Percentiles rank a stretch among this genome's conserved stretches.
phyloP scores from a whole-genome alignment of 2,329 filamentous ascomycete genomes.

The Rutstroemia sp. region DNA sequence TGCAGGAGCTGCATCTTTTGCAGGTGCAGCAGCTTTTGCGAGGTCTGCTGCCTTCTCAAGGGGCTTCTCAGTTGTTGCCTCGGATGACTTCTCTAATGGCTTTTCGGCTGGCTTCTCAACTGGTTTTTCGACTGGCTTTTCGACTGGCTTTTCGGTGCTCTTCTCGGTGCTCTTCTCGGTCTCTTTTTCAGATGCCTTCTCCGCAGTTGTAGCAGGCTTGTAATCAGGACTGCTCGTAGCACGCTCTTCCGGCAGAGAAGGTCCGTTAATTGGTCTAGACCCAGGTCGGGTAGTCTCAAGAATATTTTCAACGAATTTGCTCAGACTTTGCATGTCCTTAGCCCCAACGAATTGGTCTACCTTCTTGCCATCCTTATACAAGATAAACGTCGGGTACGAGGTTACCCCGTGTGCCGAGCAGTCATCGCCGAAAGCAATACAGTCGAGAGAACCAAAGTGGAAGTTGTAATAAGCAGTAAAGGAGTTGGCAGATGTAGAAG shows the following conservation, averaged over 20 bases:
- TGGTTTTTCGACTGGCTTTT: neutral
- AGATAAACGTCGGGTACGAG: slow-evolving; percentile 67
- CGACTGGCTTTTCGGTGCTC: neutral
- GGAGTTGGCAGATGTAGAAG: slow-evolving; percentile 40
- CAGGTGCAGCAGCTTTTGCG: neutral
- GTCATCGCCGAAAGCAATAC: slow-evolving; percentile 71
- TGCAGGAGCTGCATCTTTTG: neutral
- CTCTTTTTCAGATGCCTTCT: slow-evolving; percentile 20
- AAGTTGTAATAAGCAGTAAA: slow-evolving; percentile 86
- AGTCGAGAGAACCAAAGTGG: slow-evolving; percentile 81
- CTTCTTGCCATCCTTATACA: slow-evolving; percentile 73
- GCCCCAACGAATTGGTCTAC: slow-evolving; percentile 57
- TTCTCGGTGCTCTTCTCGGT: slow-evolving; percentile 29
- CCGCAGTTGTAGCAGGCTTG: slow-evolving; percentile 12
- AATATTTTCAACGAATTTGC: slow-evolving; percentile 64
- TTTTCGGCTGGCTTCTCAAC: neutral
- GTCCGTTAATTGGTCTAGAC: slow-evolving; percentile 53
- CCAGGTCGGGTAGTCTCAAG: slow-evolving; percentile 76
- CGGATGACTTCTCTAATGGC: neutral
- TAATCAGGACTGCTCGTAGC: slow-evolving; percentile 36
- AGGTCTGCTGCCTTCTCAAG: neutral
- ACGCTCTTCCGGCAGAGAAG: slow-evolving; percentile 62
- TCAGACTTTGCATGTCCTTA: slow-evolving; percentile 60
- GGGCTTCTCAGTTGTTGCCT: neutral
- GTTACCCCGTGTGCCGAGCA: slow-evolving; percentile 61